These are phyloP conservation scores for Suillus bovinus DNA, from an alignment of 768 basidiomycete genomes.

Conservation along the genomic window DNA sequence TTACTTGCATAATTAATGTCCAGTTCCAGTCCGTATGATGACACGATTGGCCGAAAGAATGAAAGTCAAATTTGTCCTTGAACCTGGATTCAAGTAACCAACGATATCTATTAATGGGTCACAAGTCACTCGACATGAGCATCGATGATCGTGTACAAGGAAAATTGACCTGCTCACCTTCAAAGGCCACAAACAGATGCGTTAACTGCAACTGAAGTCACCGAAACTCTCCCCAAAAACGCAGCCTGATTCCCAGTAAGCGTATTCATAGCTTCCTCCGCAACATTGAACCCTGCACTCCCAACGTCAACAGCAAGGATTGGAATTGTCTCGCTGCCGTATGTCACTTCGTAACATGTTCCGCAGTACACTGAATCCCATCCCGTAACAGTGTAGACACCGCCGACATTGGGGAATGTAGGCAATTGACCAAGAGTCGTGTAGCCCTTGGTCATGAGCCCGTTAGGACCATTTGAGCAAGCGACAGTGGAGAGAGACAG, in stretches of 20 bases:
- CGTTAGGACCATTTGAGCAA: constrained; percentile 35
- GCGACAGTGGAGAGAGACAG: constrained; percentile 23
- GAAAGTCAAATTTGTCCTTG: too few species aligned
- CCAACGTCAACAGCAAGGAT: constrained; percentile 32
- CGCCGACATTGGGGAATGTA: constrained; percentile 33
- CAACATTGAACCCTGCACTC: constrained; percentile 45
- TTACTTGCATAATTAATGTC: not conserved
- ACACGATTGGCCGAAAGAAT: not conserved
- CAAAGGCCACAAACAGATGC: constrained; percentile 47
- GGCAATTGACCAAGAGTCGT: constrained; percentile 35
- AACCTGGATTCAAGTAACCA: not conserved
- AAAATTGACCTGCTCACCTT: not conserved
- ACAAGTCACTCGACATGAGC: not conserved
- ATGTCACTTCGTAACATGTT: constrained; percentile 34
- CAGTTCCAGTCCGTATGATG: not conserved
- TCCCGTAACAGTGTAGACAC: constrained; percentile 31
- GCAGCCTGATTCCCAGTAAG: constrained; percentile 50
- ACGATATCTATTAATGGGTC: not conserved
- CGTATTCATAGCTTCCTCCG: constrained; percentile 52
- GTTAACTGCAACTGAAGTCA: constrained; percentile 43
- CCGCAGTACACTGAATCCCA: constrained; percentile 35
- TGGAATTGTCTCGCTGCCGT: constrained; percentile 18
- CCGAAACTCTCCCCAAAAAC: constrained; percentile 48
- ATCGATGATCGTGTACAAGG: not conserved
- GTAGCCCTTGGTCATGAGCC: constrained; percentile 32